phyloP scores from a whole-genome alignment of 208 protist species.

The Wallacemonas sp. region DNA sequence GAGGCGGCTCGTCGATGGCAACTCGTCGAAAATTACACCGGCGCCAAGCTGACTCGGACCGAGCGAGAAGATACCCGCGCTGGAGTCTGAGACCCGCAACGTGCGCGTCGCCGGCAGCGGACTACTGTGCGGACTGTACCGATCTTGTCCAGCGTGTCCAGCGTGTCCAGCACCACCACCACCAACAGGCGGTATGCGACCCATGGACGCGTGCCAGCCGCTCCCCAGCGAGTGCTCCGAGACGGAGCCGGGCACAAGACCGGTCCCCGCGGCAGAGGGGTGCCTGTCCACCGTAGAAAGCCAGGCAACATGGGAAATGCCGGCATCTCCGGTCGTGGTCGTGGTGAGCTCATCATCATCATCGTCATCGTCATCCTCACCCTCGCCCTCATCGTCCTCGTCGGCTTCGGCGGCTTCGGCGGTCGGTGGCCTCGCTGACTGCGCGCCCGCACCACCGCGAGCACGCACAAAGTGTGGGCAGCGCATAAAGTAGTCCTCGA shows the following conservation, averaged over 20 bases:
- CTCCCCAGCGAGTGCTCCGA: too few relatives aligned
- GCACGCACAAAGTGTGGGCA: not conserved
- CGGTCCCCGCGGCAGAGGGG: too few relatives aligned
- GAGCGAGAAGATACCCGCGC: slow-evolving; percentile 1
- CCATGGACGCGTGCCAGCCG: too few relatives aligned
- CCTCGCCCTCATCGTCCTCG: not conserved
- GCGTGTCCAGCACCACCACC: too few relatives aligned
- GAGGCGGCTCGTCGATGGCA: slow-evolving; percentile 8
- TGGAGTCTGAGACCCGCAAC: not conserved
- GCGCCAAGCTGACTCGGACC: slow-evolving; percentile 9
- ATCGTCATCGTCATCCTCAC: not conserved
- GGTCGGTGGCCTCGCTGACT: too few relatives aligned
- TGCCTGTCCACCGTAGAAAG: too few relatives aligned
- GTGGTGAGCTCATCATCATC: not conserved
- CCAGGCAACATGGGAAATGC: too few relatives aligned
- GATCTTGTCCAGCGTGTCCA: too few relatives aligned
- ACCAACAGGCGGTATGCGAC: too few relatives aligned
- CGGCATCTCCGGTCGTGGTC: not conserved
- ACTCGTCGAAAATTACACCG: slow-evolving; percentile 10
- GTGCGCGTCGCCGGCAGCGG: not conserved
- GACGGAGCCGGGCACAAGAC: too few relatives aligned
- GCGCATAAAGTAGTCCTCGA: slow-evolving; percentile 11
- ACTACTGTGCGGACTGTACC: too few relatives aligned
- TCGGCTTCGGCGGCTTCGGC: not conserved
- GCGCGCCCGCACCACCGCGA: too few relatives aligned